Conservation (phyloP, 805 yeast genomes). For the Lipomyces lipofer region DNA sequence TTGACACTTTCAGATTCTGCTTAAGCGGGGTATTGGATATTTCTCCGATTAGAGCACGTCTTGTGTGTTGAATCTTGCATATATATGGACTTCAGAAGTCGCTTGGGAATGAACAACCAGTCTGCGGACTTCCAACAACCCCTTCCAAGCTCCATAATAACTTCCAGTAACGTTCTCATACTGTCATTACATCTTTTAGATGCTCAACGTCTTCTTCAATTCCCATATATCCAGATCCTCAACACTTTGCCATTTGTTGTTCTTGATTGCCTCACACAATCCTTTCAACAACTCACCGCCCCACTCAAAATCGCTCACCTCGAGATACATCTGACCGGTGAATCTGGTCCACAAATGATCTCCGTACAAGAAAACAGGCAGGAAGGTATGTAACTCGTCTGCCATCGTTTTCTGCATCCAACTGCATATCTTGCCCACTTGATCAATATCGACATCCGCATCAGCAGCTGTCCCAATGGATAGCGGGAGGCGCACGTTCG, state of each 20-base stretch:
- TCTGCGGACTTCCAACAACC: too few species aligned
- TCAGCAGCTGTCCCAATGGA: conserved; percentile 21
- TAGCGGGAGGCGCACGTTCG: conserved; percentile 46
- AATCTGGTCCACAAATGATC: conserved; percentile 50
- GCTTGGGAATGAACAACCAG: too few species aligned
- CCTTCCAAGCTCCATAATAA: too few species aligned
- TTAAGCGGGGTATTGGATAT: too few species aligned
- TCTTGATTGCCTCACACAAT: background rate
- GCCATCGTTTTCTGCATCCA: conserved; percentile 31
- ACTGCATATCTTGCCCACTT: conserved; percentile 30
- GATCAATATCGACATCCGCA: conserved; percentile 19
- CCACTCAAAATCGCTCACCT: conserved; percentile 52
- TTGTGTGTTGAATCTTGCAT: too few species aligned
- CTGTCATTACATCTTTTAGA: too few species aligned
- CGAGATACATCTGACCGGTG: conserved; percentile 62
- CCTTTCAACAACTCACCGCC: conserved; percentile 47
- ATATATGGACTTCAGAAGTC: too few species aligned
- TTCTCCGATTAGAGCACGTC: too few species aligned
- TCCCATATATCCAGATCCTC: background rate
- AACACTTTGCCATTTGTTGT: background rate
- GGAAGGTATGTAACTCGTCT: conserved; percentile 46
- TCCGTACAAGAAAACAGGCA: conserved; percentile 50
- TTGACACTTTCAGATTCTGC: too few species aligned
- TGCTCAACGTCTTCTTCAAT: background rate
- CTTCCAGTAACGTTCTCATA: too few species aligned